A percentile compares a stretch with the other conserved stretches of the same genome.
phyloP scores from a whole-genome alignment of 345 rosid genomes.

The Euphorbia tirucalli region DNA sequence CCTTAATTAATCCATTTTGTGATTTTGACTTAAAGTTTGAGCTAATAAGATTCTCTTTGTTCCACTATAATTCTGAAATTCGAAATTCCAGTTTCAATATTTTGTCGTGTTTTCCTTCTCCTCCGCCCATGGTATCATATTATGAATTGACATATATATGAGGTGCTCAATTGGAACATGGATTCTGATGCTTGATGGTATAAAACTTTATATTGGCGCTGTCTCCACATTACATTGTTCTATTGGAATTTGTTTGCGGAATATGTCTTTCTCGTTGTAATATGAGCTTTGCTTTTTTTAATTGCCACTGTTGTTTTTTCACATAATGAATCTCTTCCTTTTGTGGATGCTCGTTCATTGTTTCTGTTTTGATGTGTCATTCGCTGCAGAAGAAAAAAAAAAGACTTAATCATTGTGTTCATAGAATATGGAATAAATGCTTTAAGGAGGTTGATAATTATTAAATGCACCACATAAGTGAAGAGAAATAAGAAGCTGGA shows the following conservation, averaged over 20 bases:
- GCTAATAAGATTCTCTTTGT: conserved; percentile 41
- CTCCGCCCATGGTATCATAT: conserved; percentile 7
- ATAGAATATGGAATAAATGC: conserved; percentile 45
- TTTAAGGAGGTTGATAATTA: conserved; percentile 15
- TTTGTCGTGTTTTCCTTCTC: conserved; percentile 12
- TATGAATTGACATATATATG: conserved; percentile 22
- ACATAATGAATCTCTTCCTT: conserved; percentile 42
- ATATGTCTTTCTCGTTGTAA: conserved; percentile 36
- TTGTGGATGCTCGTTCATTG: conserved; percentile 32
- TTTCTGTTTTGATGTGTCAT: conserved; percentile 17
- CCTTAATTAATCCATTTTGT: conserved; percentile 20
- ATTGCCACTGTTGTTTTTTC: conserved; percentile 53
- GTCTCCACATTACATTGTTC: conserved; percentile 49
- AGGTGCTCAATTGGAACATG: conserved; percentile 29
- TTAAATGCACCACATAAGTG: conserved; percentile 13
- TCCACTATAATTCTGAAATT: conserved; percentile 13
- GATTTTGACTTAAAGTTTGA: conserved; percentile 33
- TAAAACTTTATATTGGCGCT: conserved; percentile 38
- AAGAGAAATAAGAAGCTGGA: conserved; percentile 10
- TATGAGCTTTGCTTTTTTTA: conserved; percentile 15
- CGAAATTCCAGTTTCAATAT: conserved; percentile 20
- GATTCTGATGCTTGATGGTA: conserved; percentile 58
- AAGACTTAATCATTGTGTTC: conserved; percentile 19
- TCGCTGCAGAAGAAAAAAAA: conserved; percentile 2
- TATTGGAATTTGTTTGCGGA: conserved; percentile 34